phyloP scores from a whole-genome alignment of 495 filamentous ascomycete genomes.

The Aspergillus steynii region DNA sequence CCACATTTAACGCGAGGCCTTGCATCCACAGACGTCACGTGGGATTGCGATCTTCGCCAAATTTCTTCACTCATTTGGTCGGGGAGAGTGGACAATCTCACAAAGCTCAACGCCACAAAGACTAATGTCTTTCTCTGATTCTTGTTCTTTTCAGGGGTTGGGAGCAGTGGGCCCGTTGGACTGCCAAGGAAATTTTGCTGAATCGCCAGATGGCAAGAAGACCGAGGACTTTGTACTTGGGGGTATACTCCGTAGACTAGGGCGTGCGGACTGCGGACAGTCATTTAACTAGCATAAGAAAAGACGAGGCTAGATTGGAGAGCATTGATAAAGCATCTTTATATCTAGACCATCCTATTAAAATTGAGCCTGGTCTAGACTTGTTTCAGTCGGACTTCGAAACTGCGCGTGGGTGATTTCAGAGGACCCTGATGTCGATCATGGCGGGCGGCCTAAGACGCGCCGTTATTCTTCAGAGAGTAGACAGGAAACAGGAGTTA shows the following conservation, averaged over 20 bases:
- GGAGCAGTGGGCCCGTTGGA: neutral
- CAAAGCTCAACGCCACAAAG: neutral
- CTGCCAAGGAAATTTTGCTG: neutral
- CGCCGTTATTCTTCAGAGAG: neutral
- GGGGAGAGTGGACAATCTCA: neutral
- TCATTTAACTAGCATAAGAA: neutral
- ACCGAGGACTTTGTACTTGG: neutral
- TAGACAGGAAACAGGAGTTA: neutral
- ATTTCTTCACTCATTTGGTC: constrained; percentile 6
- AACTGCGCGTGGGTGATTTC: neutral
- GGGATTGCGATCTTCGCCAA: constrained; percentile 11
- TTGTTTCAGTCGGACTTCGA: neutral
- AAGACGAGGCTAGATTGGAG: neutral
- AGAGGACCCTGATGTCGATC: constrained; percentile 18
- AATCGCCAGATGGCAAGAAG: neutral
- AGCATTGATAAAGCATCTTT: neutral
- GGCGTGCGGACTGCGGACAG: neutral
- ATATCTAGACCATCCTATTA: neutral
- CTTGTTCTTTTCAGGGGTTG: neutral
- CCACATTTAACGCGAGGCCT: constrained; percentile 7
- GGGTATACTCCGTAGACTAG: too few relatives aligned
- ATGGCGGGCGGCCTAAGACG: neutral
- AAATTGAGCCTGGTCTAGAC: constrained; percentile 14
- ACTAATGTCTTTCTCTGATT: neutral
- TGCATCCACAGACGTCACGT: constrained; percentile 21